These are phyloP conservation scores for Penicillium sp. DNA, from an alignment of 2,329 filamentous ascomycete genomes.

Conservation along the genomic window DNA sequence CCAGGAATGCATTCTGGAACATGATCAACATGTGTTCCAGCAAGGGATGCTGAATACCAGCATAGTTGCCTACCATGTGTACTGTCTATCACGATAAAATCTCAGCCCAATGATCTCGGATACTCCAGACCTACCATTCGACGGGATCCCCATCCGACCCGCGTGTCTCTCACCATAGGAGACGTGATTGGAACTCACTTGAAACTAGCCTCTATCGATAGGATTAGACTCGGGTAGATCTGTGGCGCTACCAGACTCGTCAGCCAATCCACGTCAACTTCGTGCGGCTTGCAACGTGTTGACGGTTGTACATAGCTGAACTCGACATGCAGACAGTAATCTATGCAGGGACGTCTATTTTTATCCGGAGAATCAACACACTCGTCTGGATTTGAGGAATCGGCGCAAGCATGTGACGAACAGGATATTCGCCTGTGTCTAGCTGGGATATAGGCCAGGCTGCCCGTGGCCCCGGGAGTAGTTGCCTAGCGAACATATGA, in stretches of 20 bases:
- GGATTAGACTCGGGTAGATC: constrained; percentile 3
- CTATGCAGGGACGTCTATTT: not conserved
- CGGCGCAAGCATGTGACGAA: no score
- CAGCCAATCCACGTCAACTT: not conserved
- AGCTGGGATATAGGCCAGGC: no score
- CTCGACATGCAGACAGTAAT: not conserved
- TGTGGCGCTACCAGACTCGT: constrained; percentile 5
- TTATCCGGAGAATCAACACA: no score
- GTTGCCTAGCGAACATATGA: constrained; percentile 27
- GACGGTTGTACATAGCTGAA: not conserved
- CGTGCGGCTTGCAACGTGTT: not conserved
- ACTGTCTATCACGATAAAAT: not conserved
- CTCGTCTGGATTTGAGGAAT: no score
- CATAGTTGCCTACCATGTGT: constrained; percentile 5
- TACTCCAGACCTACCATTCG: constrained; percentile 1
- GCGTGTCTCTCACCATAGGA: constrained; percentile 3
- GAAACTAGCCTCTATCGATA: constrained; percentile 7
- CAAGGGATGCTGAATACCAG: constrained; percentile 7
- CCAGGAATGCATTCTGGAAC: constrained; percentile 2
- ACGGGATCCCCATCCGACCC: constrained; percentile 1
- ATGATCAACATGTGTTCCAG: constrained; percentile 3
- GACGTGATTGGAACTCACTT: constrained; percentile 5
- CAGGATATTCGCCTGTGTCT: no score
- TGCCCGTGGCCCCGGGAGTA: constrained; percentile 26
- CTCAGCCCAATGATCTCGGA: not conserved